Percentiles rank a stretch among this genome's conserved stretches.
These are phyloP conservation scores for Calamus simplicifolius DNA, from an alignment of 176 grass and related monocot species.

Conservation along the genomic window DNA sequence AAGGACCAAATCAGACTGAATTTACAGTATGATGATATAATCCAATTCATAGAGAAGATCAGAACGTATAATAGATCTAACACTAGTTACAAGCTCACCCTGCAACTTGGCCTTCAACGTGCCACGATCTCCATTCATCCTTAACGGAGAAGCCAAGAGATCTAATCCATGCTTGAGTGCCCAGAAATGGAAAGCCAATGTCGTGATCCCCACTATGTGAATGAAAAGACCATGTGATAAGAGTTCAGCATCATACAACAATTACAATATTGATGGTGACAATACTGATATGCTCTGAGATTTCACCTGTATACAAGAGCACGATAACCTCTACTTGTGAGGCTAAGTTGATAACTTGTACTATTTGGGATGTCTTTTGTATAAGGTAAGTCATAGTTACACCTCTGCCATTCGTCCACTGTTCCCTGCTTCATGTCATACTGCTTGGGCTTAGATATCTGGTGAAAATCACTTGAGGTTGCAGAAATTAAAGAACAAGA, in stretches of 20 bases:
- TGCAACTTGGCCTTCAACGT: neutral
- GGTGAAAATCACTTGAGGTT: too few relatives aligned
- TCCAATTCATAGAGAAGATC: too few relatives aligned
- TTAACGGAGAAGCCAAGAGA: neutral
- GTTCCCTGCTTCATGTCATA: neutral
- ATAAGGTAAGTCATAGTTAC: neutral
- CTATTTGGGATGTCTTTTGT: neutral
- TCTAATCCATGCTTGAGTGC: neutral
- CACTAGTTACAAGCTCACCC: neutral
- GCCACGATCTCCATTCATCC: neutral
- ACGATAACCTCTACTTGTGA: neutral
- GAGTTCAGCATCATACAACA: neutral
- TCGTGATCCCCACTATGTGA: slow-evolving; percentile 11
- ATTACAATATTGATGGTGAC: neutral
- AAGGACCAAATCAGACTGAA: neutral
- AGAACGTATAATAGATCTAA: neutral
- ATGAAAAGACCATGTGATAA: neutral
- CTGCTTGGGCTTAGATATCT: too few relatives aligned
- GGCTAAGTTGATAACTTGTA: neutral
- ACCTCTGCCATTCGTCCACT: neutral
- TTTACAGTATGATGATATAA: too few relatives aligned
- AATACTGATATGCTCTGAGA: neutral
- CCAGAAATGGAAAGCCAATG: neutral
- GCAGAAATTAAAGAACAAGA: too few relatives aligned
- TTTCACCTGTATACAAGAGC: neutral